A percentile compares a stretch with the other conserved stretches of the same genome.
phyloP scores from a whole-genome alignment of 192 early-diverging fungal genomes.

The Coemansia sp. region DNA sequence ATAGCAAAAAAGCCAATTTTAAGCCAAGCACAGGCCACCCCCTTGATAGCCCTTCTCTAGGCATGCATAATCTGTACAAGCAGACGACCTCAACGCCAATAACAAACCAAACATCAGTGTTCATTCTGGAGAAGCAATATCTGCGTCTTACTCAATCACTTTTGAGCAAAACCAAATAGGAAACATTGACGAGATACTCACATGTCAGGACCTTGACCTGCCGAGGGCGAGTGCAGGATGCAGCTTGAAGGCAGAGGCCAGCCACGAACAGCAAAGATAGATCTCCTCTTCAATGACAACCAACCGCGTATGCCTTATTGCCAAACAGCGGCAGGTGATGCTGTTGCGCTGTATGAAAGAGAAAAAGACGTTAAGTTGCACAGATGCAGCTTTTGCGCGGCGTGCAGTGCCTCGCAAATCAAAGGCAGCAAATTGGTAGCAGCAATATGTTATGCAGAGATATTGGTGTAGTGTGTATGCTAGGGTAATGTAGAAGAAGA shows the following conservation, averaged over 20 bases:
- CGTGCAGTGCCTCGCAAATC: neutral
- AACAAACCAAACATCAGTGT: neutral
- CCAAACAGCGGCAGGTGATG: neutral
- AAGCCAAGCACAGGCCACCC: constrained; percentile 8
- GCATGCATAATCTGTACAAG: neutral
- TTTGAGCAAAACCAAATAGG: neutral
- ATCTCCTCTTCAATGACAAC: neutral
- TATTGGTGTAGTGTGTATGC: neutral
- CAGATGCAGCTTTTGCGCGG: neutral
- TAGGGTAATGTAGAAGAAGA: neutral
- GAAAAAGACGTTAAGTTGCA: neutral
- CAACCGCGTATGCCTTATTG: neutral
- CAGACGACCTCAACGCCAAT: neutral
- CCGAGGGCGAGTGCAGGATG: neutral
- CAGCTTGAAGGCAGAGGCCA: neutral
- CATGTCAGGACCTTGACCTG: neutral
- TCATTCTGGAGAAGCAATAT: neutral
- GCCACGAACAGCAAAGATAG: neutral
- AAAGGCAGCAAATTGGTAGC: neutral
- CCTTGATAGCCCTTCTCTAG: neutral
- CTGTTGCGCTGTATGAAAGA: neutral
- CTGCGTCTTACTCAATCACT: neutral
- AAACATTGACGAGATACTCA: neutral
- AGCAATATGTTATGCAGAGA: neutral
- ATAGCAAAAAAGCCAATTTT: neutral